Evolutionary conservation across 2,329 filamentous ascomycete species (phyloP).

Genomic region (Ascosphaera pollenicola): DNA sequence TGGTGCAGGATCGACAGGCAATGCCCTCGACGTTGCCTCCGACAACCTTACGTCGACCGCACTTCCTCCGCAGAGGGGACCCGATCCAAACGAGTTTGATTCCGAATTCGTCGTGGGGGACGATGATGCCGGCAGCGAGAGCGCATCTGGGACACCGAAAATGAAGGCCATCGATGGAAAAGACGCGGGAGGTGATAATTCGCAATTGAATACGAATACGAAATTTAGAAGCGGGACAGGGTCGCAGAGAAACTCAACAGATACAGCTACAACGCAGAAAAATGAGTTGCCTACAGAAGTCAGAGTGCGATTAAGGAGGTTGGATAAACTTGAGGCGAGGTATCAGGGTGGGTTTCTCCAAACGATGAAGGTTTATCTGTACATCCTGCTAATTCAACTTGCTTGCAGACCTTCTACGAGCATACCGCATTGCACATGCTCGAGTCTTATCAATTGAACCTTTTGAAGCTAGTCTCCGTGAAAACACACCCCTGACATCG

Average conservation of each 20-base stretch:
- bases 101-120: conserved; percentile 73
- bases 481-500: conserved; percentile 77
- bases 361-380: background rate
- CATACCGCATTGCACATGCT: conserved; percentile 77
- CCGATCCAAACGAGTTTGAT: conserved; percentile 76
- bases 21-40: conserved; percentile 17
- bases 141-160: conserved; percentile 2
- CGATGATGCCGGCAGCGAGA: conserved; percentile 29
- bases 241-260: conserved; percentile 8
- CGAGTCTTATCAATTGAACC: conserved; percentile 73
- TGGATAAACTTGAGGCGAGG: conserved; percentile 75
- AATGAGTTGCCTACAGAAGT: conserved; percentile 52
- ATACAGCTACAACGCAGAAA: conserved; percentile 9
- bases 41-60: background rate
- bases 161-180: too few species aligned
- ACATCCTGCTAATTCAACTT: conserved; percentile 2
- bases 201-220: conserved; percentile 8
- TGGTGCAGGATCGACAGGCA: conserved; percentile 14
- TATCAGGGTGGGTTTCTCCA: conserved; percentile 44
- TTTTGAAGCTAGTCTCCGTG: conserved; percentile 75
- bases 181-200: conserved; percentile 8
- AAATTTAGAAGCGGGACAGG: conserved; percentile 7
- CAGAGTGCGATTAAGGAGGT: conserved; percentile 50
- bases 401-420: conserved; percentile 54
- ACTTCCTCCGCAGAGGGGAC: conserved; percentile 29